A percentile compares a stretch with the other conserved stretches of the same genome.
These are phyloP conservation scores for Ustilago esculenta DNA, from an alignment of 1,284 basidiomycete species.

Conservation along the genomic window DNA sequence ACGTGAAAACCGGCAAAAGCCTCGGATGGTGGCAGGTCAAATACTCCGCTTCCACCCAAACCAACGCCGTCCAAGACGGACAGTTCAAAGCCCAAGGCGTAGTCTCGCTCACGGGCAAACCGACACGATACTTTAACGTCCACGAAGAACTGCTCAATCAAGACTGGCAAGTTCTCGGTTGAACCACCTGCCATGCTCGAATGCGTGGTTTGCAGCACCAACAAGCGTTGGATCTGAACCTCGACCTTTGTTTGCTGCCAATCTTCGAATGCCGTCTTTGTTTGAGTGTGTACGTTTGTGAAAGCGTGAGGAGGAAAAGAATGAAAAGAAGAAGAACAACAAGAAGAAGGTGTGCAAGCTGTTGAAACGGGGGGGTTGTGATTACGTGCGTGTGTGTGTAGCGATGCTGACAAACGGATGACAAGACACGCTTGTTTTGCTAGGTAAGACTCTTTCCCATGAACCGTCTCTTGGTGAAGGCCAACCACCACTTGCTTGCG, in stretches of 20 bases:
- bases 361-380: too few relatives aligned
- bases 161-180: constrained; percentile 61
- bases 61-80: constrained; percentile 70
- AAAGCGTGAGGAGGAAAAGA: too few relatives aligned
- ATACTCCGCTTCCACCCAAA: constrained; percentile 74
- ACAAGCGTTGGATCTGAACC: too few relatives aligned
- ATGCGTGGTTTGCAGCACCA: too few relatives aligned
- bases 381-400: too few relatives aligned
- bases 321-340: too few relatives aligned
- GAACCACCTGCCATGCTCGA: not conserved
- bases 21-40: constrained; percentile 80
- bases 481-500: constrained; percentile 99
- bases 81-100: constrained; percentile 59
- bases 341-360: too few relatives aligned
- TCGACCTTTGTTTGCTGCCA: too few relatives aligned
- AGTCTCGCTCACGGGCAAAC: constrained; percentile 44
- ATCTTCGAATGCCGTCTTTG: too few relatives aligned
- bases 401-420: too few relatives aligned
- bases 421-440: too few relatives aligned
- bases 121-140: constrained; percentile 79
- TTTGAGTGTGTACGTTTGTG: too few relatives aligned
- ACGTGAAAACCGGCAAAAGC: constrained; percentile 72
- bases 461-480: constrained; percentile 75
- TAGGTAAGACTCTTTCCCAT: constrained; percentile 64
- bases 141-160: constrained; percentile 77